Conservation (phyloP, 73 alveolate species). For the Paraurostyla sp. region DNA sequence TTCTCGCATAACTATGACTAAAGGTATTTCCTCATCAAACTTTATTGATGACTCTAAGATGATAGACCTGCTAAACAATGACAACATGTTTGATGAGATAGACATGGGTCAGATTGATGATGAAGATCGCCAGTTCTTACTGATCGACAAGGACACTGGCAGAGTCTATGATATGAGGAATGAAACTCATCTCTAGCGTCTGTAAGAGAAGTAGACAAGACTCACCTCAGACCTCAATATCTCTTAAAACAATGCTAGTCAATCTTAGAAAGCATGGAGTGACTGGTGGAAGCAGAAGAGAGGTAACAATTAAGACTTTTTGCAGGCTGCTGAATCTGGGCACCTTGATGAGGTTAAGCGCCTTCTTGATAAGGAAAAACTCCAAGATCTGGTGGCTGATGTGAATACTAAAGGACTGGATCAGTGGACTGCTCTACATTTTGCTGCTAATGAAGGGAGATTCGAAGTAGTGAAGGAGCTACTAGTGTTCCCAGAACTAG, state of each 20-base stretch:
- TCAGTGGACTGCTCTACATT: constrained; percentile 86
- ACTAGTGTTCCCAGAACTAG: constrained; percentile 40
- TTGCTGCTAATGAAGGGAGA: constrained; percentile 77
- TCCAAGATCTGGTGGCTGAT: constrained; percentile 62
- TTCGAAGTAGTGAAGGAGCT: constrained; percentile 53
- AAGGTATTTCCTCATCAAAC: background rate
- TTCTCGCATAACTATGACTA: background rate
- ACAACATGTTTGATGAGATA: constrained; percentile 8
- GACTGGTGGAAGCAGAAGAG: constrained; percentile 63
- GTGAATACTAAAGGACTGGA: constrained; percentile 71
- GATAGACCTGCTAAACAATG: constrained; percentile 18
- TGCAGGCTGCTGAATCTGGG: constrained; percentile 55
- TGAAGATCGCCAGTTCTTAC: constrained; percentile 17
- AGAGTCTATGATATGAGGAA: constrained; percentile 54
- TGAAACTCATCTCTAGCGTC: background rate
- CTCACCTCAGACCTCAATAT: background rate
- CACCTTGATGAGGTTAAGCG: background rate
- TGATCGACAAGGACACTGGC: constrained; percentile 53
- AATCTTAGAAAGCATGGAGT: constrained; percentile 41
- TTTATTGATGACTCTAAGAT: constrained; percentile 15
- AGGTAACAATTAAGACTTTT: background rate
- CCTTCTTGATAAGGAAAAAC: constrained; percentile 54
- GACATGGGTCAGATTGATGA: constrained; percentile 55
- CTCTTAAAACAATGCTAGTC: background rate
- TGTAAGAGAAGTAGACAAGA: background rate